Conservation (phyloP, 768 basidiomycete species). For the Boletus tomentosulus region DNA sequence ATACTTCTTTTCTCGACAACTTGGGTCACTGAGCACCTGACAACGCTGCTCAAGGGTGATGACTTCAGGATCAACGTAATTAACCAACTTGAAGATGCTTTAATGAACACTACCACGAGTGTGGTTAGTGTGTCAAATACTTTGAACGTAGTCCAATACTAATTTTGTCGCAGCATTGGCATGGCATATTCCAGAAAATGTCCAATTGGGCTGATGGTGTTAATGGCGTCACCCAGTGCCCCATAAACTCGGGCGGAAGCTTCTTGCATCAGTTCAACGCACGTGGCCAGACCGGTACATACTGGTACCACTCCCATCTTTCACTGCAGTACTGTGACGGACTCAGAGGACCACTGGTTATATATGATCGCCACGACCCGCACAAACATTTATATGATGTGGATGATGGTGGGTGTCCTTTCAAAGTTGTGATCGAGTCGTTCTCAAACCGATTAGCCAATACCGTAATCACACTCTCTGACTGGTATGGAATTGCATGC, state of each 20-base stretch:
- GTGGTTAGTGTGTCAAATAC: constrained; percentile 35
- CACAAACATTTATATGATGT: constrained; percentile 19
- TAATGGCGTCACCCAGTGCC: constrained; percentile 33
- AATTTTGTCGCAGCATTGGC: constrained; percentile 44
- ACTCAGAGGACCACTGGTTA: too few relatives aligned
- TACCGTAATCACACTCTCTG: constrained; percentile 42
- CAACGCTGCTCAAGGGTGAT: too few relatives aligned
- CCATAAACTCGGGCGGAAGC: constrained; percentile 14
- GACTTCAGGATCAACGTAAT: constrained; percentile 41
- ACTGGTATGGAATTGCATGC: constrained; percentile 5
- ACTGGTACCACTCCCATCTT: too few relatives aligned
- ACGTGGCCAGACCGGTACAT: too few relatives aligned
- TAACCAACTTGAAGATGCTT: constrained; percentile 39
- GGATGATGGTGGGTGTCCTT: constrained; percentile 34
- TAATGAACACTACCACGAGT: constrained; percentile 48
- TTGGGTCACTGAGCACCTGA: too few relatives aligned
- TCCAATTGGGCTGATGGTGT: too few relatives aligned
- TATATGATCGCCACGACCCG: constrained; percentile 17
- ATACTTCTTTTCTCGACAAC: too few relatives aligned
- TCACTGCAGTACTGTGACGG: too few relatives aligned
- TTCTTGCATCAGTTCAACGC: too few relatives aligned
- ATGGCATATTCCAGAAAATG: constrained; percentile 42
- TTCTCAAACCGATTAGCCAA: constrained; percentile 13
- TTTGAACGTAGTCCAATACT: not conserved
- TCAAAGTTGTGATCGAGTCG: not conserved